Conservation (phyloP, 305 asterid genomes). For the Andrographis paniculata region DNA sequence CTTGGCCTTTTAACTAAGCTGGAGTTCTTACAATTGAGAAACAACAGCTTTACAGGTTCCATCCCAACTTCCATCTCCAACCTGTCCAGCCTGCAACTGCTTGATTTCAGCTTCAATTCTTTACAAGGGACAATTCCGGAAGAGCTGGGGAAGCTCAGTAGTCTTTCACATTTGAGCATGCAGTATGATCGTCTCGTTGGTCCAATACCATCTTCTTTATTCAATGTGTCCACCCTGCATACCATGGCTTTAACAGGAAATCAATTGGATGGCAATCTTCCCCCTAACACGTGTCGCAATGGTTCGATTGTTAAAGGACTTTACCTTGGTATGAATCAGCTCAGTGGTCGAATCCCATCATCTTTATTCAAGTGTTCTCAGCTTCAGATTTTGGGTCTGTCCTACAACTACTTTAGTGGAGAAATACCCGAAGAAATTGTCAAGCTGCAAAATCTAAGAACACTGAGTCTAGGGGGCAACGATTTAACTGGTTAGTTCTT, state of each 20-base stretch:
- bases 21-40: not conserved
- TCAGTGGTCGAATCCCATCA: slow-evolving; percentile 22
- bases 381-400: slow-evolving; percentile 2
- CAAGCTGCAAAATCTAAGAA: not conserved
- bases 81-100: slow-evolving; percentile 15
- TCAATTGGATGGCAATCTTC: slow-evolving; percentile 15
- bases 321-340: slow-evolving; percentile 5
- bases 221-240: slow-evolving; percentile 7
- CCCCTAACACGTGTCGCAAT: not conserved
- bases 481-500: slow-evolving; percentile 13
- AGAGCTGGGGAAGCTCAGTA: slow-evolving; percentile 11
- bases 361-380: slow-evolving; percentile 14
- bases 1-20: slow-evolving; percentile 18
- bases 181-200: slow-evolving; percentile 12
- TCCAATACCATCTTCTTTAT: slow-evolving; percentile 21
- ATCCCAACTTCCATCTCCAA: slow-evolving; percentile 23
- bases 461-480: slow-evolving; percentile 11
- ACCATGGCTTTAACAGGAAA: not conserved
- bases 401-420: slow-evolving; percentile 15
- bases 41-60: slow-evolving; percentile 22
- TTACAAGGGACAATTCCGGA: slow-evolving; percentile 18
- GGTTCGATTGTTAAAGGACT: slow-evolving; percentile 18
- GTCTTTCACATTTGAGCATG: slow-evolving; percentile 7
- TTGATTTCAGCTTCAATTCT: slow-evolving; percentile 16
- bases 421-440: slow-evolving; percentile 15